phyloP scores from a whole-genome alignment of 2,329 filamentous ascomycete species.

The Colletotrichum melonis region DNA sequence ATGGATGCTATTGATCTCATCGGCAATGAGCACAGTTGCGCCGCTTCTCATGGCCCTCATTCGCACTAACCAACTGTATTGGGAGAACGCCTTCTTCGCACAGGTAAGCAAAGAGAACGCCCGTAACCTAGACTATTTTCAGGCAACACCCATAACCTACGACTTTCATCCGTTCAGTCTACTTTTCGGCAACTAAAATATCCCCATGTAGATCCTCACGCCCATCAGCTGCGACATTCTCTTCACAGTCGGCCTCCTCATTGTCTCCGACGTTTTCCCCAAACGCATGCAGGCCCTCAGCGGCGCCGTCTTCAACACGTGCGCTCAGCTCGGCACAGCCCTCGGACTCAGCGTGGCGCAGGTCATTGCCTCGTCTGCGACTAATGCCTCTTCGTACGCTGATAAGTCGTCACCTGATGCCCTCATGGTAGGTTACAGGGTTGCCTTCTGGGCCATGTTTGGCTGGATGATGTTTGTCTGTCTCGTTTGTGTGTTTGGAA shows the following conservation, averaged over 20 bases:
- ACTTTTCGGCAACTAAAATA: background rate
- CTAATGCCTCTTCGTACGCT: background rate
- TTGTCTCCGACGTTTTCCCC: slow-evolving; percentile 66
- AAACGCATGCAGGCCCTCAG: slow-evolving; percentile 65
- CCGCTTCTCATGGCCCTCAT: slow-evolving; percentile 61
- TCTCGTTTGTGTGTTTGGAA: background rate
- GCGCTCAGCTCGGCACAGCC: slow-evolving; percentile 65
- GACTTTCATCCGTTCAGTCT: too few species aligned
- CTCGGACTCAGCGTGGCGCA: slow-evolving; percentile 51
- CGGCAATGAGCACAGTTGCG: slow-evolving; percentile 49
- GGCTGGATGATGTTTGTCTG: slow-evolving; percentile 51
- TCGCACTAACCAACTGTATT: slow-evolving; percentile 54
- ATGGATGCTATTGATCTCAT: slow-evolving; percentile 44
- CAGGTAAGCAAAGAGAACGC: slow-evolving; percentile 38
- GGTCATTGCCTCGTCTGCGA: background rate
- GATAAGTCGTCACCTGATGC: slow-evolving; percentile 38
- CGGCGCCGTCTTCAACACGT: slow-evolving; percentile 69
- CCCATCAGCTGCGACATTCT: slow-evolving; percentile 59
- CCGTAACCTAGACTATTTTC: slow-evolving; percentile 40
- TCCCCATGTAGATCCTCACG: slow-evolving; percentile 43
- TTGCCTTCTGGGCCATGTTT: slow-evolving; percentile 63
- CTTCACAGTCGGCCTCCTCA: slow-evolving; percentile 65
- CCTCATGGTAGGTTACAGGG: slow-evolving; percentile 60
- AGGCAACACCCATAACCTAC: slow-evolving; percentile 34
- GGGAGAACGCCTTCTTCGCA: slow-evolving; percentile 50